Percentiles rank a stretch among this genome's conserved stretches.
These are phyloP conservation scores for Globisporangium cylindrosporum DNA, from an alignment of 352 stramenopile species.

Conservation along the genomic window DNA sequence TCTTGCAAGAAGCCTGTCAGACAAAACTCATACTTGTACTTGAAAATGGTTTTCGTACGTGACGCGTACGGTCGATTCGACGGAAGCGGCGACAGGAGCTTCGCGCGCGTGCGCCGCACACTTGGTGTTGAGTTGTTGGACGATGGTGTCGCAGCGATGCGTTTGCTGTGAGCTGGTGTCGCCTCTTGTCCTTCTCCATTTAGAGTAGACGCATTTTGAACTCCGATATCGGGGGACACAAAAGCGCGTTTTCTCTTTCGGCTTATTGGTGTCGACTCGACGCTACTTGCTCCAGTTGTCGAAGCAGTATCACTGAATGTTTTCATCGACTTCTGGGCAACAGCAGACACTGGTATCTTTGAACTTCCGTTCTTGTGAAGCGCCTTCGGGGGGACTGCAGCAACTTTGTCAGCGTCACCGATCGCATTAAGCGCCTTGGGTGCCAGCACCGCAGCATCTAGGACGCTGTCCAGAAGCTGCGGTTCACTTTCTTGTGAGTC, in stretches of 20 bases:
- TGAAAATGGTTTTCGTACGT: slow-evolving; percentile 59
- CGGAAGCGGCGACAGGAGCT: slow-evolving; percentile 47
- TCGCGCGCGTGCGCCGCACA: slow-evolving; percentile 47
- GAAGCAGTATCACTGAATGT: neutral
- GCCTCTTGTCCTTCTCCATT: neutral
- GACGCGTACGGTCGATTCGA: slow-evolving; percentile 43
- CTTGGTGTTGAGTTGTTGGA: slow-evolving; percentile 27
- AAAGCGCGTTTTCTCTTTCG: slow-evolving; percentile 29
- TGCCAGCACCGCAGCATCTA: slow-evolving; percentile 26
- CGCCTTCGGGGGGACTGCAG: neutral
- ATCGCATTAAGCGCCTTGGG: slow-evolving; percentile 26
- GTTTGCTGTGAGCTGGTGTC: neutral
- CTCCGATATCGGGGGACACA: slow-evolving; percentile 28
- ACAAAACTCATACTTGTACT: slow-evolving; percentile 75
- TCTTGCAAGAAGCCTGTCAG: slow-evolving; percentile 64
- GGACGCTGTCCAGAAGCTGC: slow-evolving; percentile 32
- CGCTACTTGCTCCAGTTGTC: slow-evolving; percentile 14
- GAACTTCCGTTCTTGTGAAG: slow-evolving; percentile 2
- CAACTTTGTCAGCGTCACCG: slow-evolving; percentile 15
- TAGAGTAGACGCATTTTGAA: neutral
- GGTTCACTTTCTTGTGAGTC: slow-evolving; percentile 57
- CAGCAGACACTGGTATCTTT: neutral
- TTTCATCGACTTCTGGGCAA: neutral
- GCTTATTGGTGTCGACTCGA: slow-evolving; percentile 16
- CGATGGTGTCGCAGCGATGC: neutral